A percentile compares a stretch with the other conserved stretches of the same genome.
Evolutionary conservation across 495 filamentous ascomycete species (phyloP).

Genomic region (Penicillium verhagenii): DNA sequence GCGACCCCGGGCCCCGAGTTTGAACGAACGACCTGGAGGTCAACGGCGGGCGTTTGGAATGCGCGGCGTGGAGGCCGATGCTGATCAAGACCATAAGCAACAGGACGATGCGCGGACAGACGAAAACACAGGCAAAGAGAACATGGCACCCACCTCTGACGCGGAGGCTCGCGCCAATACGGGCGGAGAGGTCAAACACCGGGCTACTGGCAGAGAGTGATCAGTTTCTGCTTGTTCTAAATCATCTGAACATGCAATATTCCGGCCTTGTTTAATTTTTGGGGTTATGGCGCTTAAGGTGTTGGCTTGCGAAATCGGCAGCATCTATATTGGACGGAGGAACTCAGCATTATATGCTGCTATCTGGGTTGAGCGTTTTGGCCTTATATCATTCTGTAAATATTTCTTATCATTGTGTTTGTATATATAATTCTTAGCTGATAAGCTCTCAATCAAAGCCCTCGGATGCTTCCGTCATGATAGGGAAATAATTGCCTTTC

Average conservation of each 20-base stretch:
- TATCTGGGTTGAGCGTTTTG: neutral
- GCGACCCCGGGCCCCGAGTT: conserved; percentile 62
- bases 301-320: conserved; percentile 1
- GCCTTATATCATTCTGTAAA: neutral
- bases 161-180: conserved; percentile 5
- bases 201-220: conserved; percentile 13
- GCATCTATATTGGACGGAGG: neutral
- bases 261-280: too few relatives aligned
- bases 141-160: conserved; percentile 7
- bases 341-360: neutral
- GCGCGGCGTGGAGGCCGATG: conserved; percentile 18
- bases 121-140: conserved; percentile 10
- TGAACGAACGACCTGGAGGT: conserved; percentile 59
- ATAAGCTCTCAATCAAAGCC: neutral
- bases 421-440: conserved; percentile 6
- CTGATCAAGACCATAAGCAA: neutral
- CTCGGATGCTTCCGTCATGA: conserved; percentile 12
- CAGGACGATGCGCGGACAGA: neutral
- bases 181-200: conserved; percentile 14
- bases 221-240: neutral
- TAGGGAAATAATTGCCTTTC: neutral
- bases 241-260: too few relatives aligned
- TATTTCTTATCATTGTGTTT: neutral
- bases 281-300: conserved; percentile 7
- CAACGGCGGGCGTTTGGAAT: conserved; percentile 52